Conservation (phyloP, 23 red algal species). For the Gracilaria gracilis region DNA sequence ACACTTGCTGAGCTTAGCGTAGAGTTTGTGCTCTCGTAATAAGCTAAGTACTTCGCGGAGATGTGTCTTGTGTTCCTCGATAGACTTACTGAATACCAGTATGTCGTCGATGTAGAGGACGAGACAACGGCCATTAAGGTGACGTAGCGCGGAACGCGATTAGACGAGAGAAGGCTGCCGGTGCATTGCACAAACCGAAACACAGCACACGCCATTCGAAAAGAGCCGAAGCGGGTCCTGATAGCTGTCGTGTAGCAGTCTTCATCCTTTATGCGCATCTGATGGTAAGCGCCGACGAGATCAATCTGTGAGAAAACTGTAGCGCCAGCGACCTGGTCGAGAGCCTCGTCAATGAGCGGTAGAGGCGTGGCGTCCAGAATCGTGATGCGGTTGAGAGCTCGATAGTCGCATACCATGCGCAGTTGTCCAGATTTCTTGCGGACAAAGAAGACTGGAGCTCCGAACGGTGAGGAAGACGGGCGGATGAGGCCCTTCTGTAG, state of each 20-base stretch:
- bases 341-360: not conserved
- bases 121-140: not conserved
- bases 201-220: not conserved
- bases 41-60: not conserved
- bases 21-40: not conserved
- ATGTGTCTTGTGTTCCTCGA: not conserved
- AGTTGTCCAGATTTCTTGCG: slow-evolving; percentile 15
- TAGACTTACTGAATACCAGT: not conserved
- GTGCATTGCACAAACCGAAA: not conserved
- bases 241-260: not conserved
- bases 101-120: not conserved
- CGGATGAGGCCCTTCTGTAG: not conserved
- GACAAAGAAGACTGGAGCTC: slow-evolving; percentile 13
- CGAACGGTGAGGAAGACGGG: not conserved
- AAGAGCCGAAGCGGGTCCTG: not conserved
- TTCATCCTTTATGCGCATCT: not conserved
- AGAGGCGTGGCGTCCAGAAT: slow-evolving; percentile 12
- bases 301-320: slow-evolving; percentile 34
- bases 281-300: not conserved
- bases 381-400: slow-evolving; percentile 31
- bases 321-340: not conserved
- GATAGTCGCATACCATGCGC: slow-evolving; percentile 30
- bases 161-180: not conserved
- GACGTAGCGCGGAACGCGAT: not conserved
- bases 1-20: not conserved